These are phyloP conservation scores for Cryphonectria carpinicola DNA, from an alignment of 2,329 filamentous ascomycete genomes.

Conservation along the genomic window DNA sequence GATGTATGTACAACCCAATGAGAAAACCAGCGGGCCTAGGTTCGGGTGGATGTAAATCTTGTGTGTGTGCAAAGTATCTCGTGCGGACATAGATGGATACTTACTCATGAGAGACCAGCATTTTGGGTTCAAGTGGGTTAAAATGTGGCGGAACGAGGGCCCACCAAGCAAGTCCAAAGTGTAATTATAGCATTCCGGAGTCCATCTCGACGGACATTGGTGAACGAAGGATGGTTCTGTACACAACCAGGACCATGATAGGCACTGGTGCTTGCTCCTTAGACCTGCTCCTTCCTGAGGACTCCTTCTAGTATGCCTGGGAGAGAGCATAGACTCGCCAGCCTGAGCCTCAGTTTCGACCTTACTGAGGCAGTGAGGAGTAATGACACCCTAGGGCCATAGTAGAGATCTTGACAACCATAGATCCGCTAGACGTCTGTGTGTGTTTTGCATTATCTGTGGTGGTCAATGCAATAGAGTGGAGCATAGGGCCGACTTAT, in stretches of 20 bases:
- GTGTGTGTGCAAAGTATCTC: neutral
- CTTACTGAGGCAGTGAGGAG: neutral
- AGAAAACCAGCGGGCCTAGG: neutral
- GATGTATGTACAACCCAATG: neutral
- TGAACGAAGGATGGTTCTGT: neutral
- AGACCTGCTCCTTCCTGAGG: too few species aligned
- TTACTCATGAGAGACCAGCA: neutral
- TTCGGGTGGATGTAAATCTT: neutral
- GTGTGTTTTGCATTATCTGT: too few species aligned
- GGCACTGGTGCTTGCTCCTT: neutral
- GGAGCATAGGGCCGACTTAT: too few species aligned
- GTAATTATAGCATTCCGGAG: neutral
- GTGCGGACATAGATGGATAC: neutral
- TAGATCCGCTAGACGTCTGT: neutral
- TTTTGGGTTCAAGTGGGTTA: neutral
- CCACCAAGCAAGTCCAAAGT: neutral
- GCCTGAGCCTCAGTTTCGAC: neutral
- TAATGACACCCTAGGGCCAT: too few species aligned
- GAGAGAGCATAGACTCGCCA: too few species aligned
- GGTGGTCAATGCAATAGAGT: too few species aligned
- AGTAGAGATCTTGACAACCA: neutral
- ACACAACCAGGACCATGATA: too few species aligned
- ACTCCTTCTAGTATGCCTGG: too few species aligned
- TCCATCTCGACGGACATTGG: neutral
- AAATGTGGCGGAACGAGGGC: neutral